A percentile compares a stretch with the other conserved stretches of the same genome.
These are phyloP conservation scores for Somion occarium DNA, from an alignment of 1,284 basidiomycete genomes.

Conservation along the genomic window DNA sequence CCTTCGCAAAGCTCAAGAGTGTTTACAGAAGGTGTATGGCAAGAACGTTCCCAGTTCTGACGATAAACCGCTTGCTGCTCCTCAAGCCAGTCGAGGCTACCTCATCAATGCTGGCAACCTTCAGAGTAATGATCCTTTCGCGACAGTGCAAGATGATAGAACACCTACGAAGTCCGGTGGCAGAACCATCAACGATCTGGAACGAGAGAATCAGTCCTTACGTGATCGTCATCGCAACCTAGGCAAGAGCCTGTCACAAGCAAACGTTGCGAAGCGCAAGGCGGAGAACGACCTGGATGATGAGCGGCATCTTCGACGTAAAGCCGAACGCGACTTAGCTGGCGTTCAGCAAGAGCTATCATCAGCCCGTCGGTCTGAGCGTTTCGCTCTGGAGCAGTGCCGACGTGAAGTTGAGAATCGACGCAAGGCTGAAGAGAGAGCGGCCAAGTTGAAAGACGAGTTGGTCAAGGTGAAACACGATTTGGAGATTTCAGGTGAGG, in stretches of 20 bases:
- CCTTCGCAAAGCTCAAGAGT: conserved; percentile 35
- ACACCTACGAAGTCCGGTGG: not conserved
- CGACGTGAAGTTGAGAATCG: conserved; percentile 36
- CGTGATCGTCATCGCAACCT: conserved; percentile 32
- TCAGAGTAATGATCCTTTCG: not conserved
- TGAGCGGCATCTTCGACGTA: conserved; percentile 40
- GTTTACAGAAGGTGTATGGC: conserved; percentile 51
- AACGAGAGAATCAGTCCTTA: conserved; percentile 38
- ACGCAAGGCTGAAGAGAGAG: conserved; percentile 33
- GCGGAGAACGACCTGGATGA: conserved; percentile 38
- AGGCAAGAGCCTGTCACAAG: conserved; percentile 24
- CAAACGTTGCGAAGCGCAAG: conserved; percentile 40
- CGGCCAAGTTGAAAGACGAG: conserved; percentile 18
- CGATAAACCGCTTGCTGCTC: not conserved
- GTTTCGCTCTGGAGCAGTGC: conserved; percentile 33
- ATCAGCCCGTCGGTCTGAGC: conserved; percentile 31
- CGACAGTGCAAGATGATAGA: no score
- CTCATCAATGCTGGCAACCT: not conserved
- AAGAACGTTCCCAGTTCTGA: conserved; percentile 11
- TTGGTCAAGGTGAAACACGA: conserved; percentile 6
- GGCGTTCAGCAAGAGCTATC: conserved; percentile 31
- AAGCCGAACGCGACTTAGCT: conserved; percentile 35
- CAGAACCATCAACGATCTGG: conserved; percentile 21
- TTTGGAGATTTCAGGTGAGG: conserved; percentile 11
- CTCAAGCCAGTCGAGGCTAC: not conserved